Evolutionary conservation across 805 yeast species (phyloP).

Genomic region (Metschnikowia arizonensis): DNA sequence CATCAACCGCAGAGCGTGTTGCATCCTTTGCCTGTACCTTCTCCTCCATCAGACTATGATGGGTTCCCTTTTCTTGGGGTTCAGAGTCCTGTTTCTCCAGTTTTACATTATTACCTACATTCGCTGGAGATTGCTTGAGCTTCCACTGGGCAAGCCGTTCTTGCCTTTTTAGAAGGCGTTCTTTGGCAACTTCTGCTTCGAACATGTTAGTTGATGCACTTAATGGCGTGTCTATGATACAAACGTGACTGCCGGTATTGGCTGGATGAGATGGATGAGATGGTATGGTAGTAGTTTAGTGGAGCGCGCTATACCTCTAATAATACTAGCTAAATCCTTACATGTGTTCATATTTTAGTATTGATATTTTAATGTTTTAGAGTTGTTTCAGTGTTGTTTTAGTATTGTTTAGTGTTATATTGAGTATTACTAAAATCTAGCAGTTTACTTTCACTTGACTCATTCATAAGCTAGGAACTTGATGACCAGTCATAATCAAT

Average conservation of each 20-base stretch:
- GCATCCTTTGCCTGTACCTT: not conserved
- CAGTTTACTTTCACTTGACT: too few species aligned
- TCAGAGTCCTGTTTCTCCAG: not conserved
- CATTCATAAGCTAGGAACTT: too few species aligned
- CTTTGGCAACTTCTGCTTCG: conserved; percentile 20
- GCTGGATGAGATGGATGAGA: not conserved
- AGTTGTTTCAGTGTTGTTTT: too few species aligned
- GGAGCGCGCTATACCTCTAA: not conserved
- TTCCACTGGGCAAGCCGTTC: conserved; percentile 61
- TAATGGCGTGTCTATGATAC: not conserved
- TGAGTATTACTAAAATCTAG: too few species aligned
- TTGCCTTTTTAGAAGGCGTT: conserved; percentile 40
- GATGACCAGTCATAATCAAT: too few species aligned
- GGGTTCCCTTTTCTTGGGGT: too few species aligned
- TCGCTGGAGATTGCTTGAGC: conserved; percentile 39
- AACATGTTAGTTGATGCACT: conserved; percentile 16
- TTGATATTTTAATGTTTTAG: too few species aligned
- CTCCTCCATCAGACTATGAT: not conserved
- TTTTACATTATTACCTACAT: not conserved
- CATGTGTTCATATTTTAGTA: too few species aligned
- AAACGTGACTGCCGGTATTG: conserved; percentile 2
- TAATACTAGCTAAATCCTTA: too few species aligned
- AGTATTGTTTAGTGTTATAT: too few species aligned
- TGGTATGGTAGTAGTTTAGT: not conserved
- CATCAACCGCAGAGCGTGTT: not conserved